Percentiles rank a stretch among this genome's conserved stretches.
Conservation (phyloP, 2,329 filamentous ascomycete genomes). For the Scedosporium apiospermum region DNA sequence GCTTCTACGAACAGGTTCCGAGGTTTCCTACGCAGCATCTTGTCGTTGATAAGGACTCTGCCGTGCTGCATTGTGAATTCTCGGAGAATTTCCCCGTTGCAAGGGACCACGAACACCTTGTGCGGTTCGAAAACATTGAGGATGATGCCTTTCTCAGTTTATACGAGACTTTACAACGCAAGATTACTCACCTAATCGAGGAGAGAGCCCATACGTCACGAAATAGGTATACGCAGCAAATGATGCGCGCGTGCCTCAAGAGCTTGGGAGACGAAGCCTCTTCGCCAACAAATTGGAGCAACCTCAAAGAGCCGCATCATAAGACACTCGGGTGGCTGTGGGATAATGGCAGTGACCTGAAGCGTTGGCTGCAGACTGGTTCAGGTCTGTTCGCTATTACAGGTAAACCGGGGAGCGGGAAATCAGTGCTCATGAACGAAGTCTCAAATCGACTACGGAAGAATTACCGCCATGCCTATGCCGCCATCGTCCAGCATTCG, state of each 20-base stretch:
- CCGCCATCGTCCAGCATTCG: neutral
- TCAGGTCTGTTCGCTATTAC: conserved; percentile 4
- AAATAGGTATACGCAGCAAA: neutral
- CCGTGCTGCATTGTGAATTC: conserved; percentile 8
- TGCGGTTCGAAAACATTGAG: conserved; percentile 7
- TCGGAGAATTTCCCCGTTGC: conserved; percentile 9
- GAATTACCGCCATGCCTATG: neutral
- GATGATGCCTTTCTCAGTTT: conserved; percentile 4
- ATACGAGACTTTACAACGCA: neutral
- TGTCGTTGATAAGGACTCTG: conserved; percentile 11
- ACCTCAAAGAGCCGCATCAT: neutral
- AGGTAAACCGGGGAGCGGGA: conserved; percentile 11
- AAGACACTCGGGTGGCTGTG: neutral
- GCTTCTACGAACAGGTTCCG: conserved; percentile 11
- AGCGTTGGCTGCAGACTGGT: conserved; percentile 6
- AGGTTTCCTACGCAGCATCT: neutral
- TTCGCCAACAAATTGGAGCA: neutral
- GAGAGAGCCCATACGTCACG: neutral
- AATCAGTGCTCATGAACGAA: conserved; percentile 10
- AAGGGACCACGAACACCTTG: conserved; percentile 9
- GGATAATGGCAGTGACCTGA: neutral
- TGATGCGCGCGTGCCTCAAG: neutral
- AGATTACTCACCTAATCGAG: neutral
- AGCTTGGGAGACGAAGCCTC: neutral
- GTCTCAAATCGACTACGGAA: conserved; percentile 3